Percentiles rank a stretch among this genome's conserved stretches.
phyloP scores from a whole-genome alignment of 495 filamentous ascomycete genomes.

The Penicillium bovifimosum region DNA sequence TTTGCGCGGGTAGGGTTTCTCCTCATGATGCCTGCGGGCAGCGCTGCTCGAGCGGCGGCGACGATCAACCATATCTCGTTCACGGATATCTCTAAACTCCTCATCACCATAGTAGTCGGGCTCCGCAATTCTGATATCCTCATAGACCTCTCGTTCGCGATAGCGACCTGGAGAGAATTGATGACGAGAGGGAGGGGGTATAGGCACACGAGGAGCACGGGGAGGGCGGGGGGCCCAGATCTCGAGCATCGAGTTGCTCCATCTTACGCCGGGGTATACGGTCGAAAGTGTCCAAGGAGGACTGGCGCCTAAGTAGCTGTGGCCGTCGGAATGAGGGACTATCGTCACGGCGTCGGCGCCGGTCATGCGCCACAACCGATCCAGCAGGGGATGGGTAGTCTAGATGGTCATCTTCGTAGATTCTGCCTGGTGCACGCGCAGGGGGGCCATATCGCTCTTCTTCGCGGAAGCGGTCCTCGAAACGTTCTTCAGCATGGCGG shows the following conservation, averaged over 20 bases:
- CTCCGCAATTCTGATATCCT: slow-evolving; percentile 64
- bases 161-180: slow-evolving; percentile 39
- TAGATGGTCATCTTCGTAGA: slow-evolving; percentile 49
- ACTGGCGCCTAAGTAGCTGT: slow-evolving; percentile 58
- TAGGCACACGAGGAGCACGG: slow-evolving; percentile 14
- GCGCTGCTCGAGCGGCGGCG: slow-evolving; percentile 44
- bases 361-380: slow-evolving; percentile 35
- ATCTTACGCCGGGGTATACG: slow-evolving; percentile 55
- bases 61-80: slow-evolving; percentile 40
- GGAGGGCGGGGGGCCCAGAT: slow-evolving; percentile 33
- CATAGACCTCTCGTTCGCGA: slow-evolving; percentile 48
- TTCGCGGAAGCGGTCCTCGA: slow-evolving; percentile 49
- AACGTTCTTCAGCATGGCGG: slow-evolving; percentile 43
- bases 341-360: slow-evolving; percentile 34
- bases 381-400: slow-evolving; percentile 37
- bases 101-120: slow-evolving; percentile 64
- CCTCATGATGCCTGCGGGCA: slow-evolving; percentile 36
- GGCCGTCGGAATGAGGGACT: slow-evolving; percentile 46
- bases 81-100: slow-evolving; percentile 54
- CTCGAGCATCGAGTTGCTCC: slow-evolving; percentile 45
- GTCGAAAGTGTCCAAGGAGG: slow-evolving; percentile 68
- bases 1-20: slow-evolving; percentile 64
- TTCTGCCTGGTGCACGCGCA: slow-evolving; percentile 41
- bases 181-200: slow-evolving; percentile 28
- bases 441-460: slow-evolving; percentile 53